Evolutionary conservation across 768 basidiomycete species (phyloP), one percentile per base, ranked within the genome.

Genomic region (Podaxis sp.): DNA sequence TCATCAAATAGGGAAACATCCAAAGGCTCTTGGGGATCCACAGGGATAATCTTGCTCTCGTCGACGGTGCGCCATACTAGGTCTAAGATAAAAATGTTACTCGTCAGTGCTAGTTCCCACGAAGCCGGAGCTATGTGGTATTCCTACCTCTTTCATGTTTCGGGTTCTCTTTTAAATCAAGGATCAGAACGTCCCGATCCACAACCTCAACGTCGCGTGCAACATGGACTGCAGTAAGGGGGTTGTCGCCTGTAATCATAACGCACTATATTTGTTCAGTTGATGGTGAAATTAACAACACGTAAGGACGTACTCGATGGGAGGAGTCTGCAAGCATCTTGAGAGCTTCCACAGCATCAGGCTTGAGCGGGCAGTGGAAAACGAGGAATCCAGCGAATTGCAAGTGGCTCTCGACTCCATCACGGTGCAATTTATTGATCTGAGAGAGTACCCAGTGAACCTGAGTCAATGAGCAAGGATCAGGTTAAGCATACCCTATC

Each of bases 161-260:
- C 0, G 94, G 82, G 37, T 95, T 89, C 71, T 96, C 97, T 68
- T 85, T 88, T 57, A 93, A 71, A 72, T 99, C 97, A 30, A 99
- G 80, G 64, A 99, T 98, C 33, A 99, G 84, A 1, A 89, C 93
- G 4, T 97, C 94, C 28, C 96, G 88, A 70, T 99, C 97, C 20
- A 99, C 90, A 64, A 99, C 99, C 70, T 99, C 97, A 7, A 99
- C 97, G 70, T 96, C 95, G 26, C 84, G 84, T 17, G 97, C 97
- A 50, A 99, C 96, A 72, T 99, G 97, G 0, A 93, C 88, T 6
- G 97, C 97, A 0, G 97, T 99, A 58, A 99, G 78, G 7, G 97
- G 97, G 73, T 99, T 99, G 74, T 99, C 97, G 40, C 97, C 97
- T 51, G 97, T 99, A 66, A 99, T 99, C 97, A 99, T 99, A 62